A percentile compares a stretch with the other conserved stretches of the same genome.
phyloP scores from a whole-genome alignment of 2,329 filamentous ascomycete species.

The Byssoonygena ceratinophila region DNA sequence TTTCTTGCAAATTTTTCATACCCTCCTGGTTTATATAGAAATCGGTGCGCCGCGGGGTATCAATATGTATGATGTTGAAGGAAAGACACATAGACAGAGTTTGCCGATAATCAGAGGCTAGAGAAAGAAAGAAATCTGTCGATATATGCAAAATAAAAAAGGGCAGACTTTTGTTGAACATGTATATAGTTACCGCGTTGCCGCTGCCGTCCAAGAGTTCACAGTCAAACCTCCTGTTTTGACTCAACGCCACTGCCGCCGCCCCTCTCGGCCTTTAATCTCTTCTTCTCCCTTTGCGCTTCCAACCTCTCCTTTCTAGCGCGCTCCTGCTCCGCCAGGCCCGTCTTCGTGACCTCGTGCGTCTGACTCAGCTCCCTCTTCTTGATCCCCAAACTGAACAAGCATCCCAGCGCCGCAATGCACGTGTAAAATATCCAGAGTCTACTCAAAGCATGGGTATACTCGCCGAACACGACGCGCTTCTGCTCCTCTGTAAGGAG shows the following conservation, averaged over 20 bases:
- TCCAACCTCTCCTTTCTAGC: slow-evolving; percentile 29
- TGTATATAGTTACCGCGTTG: no score
- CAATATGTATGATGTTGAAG: no score
- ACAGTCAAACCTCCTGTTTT: neutral
- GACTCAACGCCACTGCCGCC: neutral
- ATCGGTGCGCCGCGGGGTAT: no score
- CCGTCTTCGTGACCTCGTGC: slow-evolving; percentile 37
- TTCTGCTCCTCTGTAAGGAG: slow-evolving; percentile 23
- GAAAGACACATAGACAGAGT: no score
- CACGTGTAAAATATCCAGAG: slow-evolving; percentile 44
- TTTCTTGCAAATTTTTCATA: no score
- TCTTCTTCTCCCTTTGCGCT: slow-evolving; percentile 10
- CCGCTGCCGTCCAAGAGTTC: neutral
- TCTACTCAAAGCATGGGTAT: slow-evolving; percentile 37
- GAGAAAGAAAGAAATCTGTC: no score
- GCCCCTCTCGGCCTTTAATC: slow-evolving; percentile 4
- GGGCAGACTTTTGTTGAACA: no score
- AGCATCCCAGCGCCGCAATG: slow-evolving; percentile 28
- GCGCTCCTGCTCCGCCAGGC: slow-evolving; percentile 37
- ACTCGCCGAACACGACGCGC: slow-evolving; percentile 32
- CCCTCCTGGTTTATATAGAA: no score
- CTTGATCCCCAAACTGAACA: slow-evolving; percentile 34
- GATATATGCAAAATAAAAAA: no score
- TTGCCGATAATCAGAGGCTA: no score
- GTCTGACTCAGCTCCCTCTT: slow-evolving; percentile 32